Conservation (phyloP, 441 rosid genomes). For the Populus trichocarpa region DNA sequence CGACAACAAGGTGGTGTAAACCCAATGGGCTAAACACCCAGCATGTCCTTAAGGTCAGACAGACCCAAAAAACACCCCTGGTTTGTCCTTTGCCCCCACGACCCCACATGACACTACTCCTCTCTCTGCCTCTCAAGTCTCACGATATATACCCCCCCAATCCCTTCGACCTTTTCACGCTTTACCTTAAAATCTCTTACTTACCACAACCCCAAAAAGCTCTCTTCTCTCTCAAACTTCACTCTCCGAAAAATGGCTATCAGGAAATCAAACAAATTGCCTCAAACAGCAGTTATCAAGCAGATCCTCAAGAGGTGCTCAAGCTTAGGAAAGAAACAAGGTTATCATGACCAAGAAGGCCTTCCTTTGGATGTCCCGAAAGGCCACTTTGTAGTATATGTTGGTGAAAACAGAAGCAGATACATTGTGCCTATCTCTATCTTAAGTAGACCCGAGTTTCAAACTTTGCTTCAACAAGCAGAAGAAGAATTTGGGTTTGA, state of each 20-base stretch:
- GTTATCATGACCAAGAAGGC: conserved; percentile 45
- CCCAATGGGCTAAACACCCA: conserved; percentile 26
- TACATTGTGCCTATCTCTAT: too few species aligned
- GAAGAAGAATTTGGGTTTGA: too few species aligned
- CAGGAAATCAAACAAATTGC: conserved; percentile 52
- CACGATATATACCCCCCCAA: conserved; percentile 39
- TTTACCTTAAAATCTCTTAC: background rate
- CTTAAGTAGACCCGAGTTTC: too few species aligned
- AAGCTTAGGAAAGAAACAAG: conserved; percentile 79
- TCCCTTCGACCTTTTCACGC: conserved; percentile 11
- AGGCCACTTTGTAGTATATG: conserved; percentile 64
- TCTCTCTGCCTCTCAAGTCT: conserved; percentile 19
- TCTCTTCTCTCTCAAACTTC: background rate
- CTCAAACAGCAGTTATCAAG: conserved; percentile 69
- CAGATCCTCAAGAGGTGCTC: conserved; percentile 89
- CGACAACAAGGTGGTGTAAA: conserved; percentile 25
- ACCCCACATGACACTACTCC: conserved; percentile 29
- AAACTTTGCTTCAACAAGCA: too few species aligned
- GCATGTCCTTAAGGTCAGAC: conserved; percentile 38
- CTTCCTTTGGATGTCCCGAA: conserved; percentile 90
- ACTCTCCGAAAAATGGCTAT: conserved; percentile 23
- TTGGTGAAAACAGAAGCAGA: too few species aligned
- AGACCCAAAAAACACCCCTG: conserved; percentile 44
- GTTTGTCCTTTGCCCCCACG: conserved; percentile 33
- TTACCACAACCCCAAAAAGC: background rate